These are phyloP conservation scores for Gaeumannomyces tritici DNA, from an alignment of 2,329 filamentous ascomycete genomes.

Conservation along the genomic window DNA sequence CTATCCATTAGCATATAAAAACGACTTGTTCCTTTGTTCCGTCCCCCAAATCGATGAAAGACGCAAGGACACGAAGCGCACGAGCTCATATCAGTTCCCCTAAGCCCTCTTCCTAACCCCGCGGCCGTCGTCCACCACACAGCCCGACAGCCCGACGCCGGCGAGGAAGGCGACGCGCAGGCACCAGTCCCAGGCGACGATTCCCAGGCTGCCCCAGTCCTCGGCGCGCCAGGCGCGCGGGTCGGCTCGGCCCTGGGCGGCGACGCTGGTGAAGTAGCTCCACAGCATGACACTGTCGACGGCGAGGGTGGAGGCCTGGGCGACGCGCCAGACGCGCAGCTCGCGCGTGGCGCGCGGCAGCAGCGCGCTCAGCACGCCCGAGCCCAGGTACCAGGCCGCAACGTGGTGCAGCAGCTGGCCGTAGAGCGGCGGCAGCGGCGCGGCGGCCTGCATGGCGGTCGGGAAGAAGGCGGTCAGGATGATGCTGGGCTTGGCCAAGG, in stretches of 20 bases:
- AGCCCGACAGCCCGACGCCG: not conserved
- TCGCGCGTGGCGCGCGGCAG: not conserved
- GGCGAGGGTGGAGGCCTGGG: not conserved
- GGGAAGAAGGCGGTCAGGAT: not conserved
- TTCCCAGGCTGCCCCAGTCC: not conserved
- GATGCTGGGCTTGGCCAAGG: not conserved
- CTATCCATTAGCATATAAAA: no score
- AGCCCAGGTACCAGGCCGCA: not conserved
- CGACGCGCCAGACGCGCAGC: not conserved
- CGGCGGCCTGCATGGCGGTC: not conserved
- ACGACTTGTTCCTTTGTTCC: no score
- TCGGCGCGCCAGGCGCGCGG: not conserved
- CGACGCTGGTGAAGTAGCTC: not conserved
- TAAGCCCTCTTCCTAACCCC: not conserved
- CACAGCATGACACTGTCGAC: not conserved
- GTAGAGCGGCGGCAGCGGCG: not conserved
- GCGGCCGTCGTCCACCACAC: not conserved
- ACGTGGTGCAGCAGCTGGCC: not conserved
- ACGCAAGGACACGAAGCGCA: no score
- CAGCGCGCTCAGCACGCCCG: not conserved
- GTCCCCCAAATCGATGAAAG: no score
- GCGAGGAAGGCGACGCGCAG: not conserved
- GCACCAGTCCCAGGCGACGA: not conserved
- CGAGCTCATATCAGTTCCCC: no score
- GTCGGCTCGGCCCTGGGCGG: not conserved